These are phyloP conservation scores for Didymellaceae sp. DNA, from an alignment of 2,329 filamentous ascomycete species.

Conservation along the genomic window DNA sequence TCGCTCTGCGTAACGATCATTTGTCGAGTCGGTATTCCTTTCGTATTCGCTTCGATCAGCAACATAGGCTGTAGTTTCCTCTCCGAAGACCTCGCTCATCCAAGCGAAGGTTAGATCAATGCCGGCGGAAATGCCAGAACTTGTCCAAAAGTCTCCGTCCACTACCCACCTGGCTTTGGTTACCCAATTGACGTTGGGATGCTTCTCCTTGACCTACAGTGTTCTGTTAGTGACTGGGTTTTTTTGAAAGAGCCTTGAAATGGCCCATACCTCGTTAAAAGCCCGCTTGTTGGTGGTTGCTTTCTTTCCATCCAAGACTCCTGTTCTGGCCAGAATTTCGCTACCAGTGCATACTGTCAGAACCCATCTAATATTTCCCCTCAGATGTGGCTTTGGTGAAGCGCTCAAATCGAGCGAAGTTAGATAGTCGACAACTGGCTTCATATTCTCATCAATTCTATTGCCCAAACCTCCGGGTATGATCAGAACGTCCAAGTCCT, in stretches of 20 bases:
- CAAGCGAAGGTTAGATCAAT: constrained; percentile 68
- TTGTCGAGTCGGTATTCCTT: constrained; percentile 56
- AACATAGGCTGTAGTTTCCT: constrained; percentile 56
- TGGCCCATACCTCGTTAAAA: constrained; percentile 51
- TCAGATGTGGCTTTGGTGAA: constrained; percentile 49
- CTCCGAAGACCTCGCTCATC: constrained; percentile 61
- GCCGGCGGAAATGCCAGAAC: constrained; percentile 68
- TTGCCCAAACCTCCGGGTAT: constrained; percentile 68
- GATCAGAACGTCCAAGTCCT: constrained; percentile 66
- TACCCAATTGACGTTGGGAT: constrained; percentile 65
- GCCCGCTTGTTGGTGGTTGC: constrained; percentile 72
- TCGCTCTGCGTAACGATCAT: constrained; percentile 63
- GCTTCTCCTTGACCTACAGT: constrained; percentile 52
- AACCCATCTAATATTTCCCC: constrained; percentile 56
- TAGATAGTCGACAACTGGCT: constrained; percentile 47
- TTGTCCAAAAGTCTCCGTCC: constrained; percentile 72
- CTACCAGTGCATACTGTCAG: constrained; percentile 73
- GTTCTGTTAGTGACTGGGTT: constrained; percentile 1
- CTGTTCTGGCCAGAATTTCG: constrained; percentile 63
- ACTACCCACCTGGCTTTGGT: constrained; percentile 67
- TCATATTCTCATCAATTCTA: constrained; percentile 36
- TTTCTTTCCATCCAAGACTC: constrained; percentile 64
- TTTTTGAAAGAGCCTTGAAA: too few relatives aligned
- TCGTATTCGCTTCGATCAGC: constrained; percentile 65
- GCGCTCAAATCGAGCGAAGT: constrained; percentile 50